Conservation (phyloP, 176 grass and related monocot species). For the Avena eriantha region DNA sequence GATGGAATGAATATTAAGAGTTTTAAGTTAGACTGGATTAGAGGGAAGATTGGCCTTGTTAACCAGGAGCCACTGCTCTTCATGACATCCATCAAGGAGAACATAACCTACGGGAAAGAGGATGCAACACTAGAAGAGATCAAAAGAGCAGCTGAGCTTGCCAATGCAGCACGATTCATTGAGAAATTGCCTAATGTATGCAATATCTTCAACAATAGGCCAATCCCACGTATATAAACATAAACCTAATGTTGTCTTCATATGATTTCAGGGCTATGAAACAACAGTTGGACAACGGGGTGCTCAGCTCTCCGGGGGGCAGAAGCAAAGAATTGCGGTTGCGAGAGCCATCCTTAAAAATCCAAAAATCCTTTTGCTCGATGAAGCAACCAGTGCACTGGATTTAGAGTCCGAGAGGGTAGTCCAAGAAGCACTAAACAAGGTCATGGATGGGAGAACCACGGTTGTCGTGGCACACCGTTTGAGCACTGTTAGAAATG, state of each 20-base stretch:
- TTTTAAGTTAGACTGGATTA: constrained; percentile 63
- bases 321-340: constrained; percentile 67
- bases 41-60: constrained; percentile 61
- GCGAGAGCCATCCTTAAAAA: constrained; percentile 60
- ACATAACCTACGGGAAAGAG: constrained; percentile 54
- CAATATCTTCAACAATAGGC: constrained; percentile 28
- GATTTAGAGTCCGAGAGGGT: constrained; percentile 61
- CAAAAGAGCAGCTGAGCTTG: constrained; percentile 47
- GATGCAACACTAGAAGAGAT: constrained; percentile 61
- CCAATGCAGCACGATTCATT: constrained; percentile 59
- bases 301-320: constrained; percentile 63
- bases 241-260: constrained; percentile 25
- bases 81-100: constrained; percentile 57
- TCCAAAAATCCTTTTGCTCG: constrained; percentile 64
- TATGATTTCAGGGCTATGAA: constrained; percentile 50
- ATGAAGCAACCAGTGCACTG: constrained; percentile 68
- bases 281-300: constrained; percentile 54
- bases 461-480: constrained; percentile 59
- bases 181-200: constrained; percentile 56
- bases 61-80: constrained; percentile 66
- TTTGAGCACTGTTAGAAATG: constrained; percentile 55
- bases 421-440: constrained; percentile 56
- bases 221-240: constrained; percentile 7
- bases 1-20: constrained; percentile 77
- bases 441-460: constrained; percentile 50